Base-by-base conservation (phyloP, 1,284 basidiomycete genomes). In the Microbotryum saponariae region DNA sequence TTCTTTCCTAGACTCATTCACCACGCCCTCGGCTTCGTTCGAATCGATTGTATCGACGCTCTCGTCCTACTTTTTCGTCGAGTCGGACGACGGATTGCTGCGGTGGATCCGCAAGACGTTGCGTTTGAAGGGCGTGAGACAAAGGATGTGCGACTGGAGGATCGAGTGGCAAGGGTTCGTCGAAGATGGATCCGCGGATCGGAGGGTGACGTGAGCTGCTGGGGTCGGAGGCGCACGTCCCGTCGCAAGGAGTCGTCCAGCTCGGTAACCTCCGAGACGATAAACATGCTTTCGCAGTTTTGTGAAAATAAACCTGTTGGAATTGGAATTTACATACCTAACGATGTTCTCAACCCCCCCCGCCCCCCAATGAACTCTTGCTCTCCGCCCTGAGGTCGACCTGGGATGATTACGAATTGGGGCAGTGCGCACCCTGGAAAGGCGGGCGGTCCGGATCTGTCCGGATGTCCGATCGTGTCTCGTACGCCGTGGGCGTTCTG, bases 11-110 rank as follows among this genome's bases (percentile, higher is more conserved):
- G 89, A 89, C 74, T 83, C 88, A 62, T 86, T 91, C 67, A 84
- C 85, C 6, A 82, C 87, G 10, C 77, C 77, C 33, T 74, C 82
- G 20, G 90, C 91, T n/a, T 88, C 83, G 67, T 96, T 97, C 74
- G 92, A 97, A 76, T 91, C 87, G 4, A 85, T 94, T 45, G 78
- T 96, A 10, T 91, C 89, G 14, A 78, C 92, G 27, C 77, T 97
- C 4, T 92, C 89, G 2, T 91, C 89, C 9, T 93, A 90, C 77
- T 97, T 93, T 72, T 84, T 94, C 6, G 87, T 89, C 1, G 87
- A 92, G 74, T 85, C 90, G 73, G 91, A 96, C 67, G 83, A 96
- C 71, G 78, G 78, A 1, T 78, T 93, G 47, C 76, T 96, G 69
- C 75, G 78, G 1, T 97, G 91, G 91, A 84, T 94, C 58, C 82